Base-by-base conservation (phyloP, 495 filamentous ascomycete species). In the Hypoxylon lenormandii region DNA sequence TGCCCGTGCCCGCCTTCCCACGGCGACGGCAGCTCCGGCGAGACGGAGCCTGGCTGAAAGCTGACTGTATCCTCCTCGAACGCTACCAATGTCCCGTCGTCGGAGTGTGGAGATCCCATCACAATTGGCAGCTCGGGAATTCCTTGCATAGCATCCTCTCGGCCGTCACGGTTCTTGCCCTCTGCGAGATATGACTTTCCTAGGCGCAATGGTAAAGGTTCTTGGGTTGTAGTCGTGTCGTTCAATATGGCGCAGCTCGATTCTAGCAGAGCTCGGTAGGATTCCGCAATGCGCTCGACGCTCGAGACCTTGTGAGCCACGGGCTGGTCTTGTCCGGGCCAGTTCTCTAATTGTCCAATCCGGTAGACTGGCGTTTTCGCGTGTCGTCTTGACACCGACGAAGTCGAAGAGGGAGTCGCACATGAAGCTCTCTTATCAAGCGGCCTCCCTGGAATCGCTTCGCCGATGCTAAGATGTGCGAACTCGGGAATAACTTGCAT, bases 281-380 rank as follows among this genome's bases (percentile, higher is more conserved):
- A 80, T 23, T 82, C 80, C 11, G 82, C 82, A 22, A 84, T 80
- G 42, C 74, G 70, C 49, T 83, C 81, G 28, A 79, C 73, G 66
- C 77, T 80, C 1, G 77, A 74, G 4, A 72, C 72, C 46, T 72
- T 74, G 36, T 66, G 67, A 48, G 65, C 43, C 7, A 53, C 66
- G 5, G 61, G 63, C 1, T 71, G 64, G 22, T 80, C 74, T 45
- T 53, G 60, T n/a, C 66, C 33, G 18, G 74, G 54, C 19, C 61
- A 62, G 19, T 49, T 67, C 50, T 82, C 80, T 3, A 81, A 71
- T 60, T 81, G 78, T 21, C 78, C 76, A 57, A 82, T 78, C 21
- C 76, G 74, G 26, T 75, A 76, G 12, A 81, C 77, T 28, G 81
- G 78, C 4, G 78, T 84, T 59, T 81, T 83, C n/a, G 81, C 79